Evolutionary conservation across 305 asterid genomes (phyloP).

Genomic region (Ajuga reptans): DNA sequence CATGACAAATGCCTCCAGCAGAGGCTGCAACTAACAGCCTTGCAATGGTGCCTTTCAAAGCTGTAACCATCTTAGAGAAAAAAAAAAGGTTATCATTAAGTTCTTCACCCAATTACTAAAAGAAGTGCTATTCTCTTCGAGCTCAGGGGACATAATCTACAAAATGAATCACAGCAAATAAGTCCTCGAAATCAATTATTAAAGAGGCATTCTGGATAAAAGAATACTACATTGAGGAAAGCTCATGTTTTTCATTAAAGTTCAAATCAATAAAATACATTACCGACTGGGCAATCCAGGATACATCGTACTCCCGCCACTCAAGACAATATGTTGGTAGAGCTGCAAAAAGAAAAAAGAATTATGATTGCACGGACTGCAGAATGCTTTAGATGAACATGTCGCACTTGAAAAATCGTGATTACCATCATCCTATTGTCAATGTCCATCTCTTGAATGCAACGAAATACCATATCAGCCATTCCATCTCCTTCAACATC

Average conservation of each 20-base stretch:
- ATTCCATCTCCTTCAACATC: constrained; percentile 99
- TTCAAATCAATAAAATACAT: constrained; percentile 17
- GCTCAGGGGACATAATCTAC: neutral
- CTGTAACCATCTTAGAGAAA: neutral
- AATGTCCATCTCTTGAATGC: constrained; percentile 98
- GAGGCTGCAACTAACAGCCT: neutral
- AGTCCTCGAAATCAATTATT: neutral
- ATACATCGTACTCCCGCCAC: constrained; percentile 99
- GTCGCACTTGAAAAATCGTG: constrained; percentile 15
- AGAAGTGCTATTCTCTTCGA: neutral
- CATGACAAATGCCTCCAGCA: neutral
- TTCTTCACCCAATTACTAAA: constrained; percentile 9
- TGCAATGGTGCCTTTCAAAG: neutral
- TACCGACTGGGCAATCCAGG: constrained; percentile 99
- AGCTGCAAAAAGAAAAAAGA: constrained; percentile 51
- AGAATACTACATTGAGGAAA: neutral
- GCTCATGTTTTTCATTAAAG: neutral
- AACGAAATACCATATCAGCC: constrained; percentile 97
- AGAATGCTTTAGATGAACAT: constrained; percentile 23
- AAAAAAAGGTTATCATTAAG: neutral
- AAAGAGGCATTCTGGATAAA: neutral
- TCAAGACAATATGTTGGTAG: constrained; percentile 88
- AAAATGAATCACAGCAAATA: neutral
- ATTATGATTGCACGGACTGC: constrained; percentile 17
- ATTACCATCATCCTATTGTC: constrained; percentile 94